phyloP scores from a whole-genome alignment of 495 filamentous ascomycete species.

The Letharia lupina region DNA sequence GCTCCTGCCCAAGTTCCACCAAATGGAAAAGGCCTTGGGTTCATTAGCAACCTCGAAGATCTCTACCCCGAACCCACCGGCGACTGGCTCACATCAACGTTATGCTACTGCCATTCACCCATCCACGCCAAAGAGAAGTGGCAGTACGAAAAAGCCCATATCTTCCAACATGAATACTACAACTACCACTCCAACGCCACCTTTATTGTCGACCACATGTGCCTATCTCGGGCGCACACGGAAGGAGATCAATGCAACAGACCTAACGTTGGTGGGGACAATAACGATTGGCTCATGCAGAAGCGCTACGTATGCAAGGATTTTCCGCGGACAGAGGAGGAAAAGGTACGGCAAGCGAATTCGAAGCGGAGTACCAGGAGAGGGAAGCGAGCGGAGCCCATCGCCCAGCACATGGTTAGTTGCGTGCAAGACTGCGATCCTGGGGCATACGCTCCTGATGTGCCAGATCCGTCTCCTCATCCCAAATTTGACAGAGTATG shows the following conservation, averaged over 20 bases:
- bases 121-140: neutral
- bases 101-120: neutral
- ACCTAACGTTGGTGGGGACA: neutral
- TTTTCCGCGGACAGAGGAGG: neutral
- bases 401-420: too few species aligned
- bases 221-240: neutral
- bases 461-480: neutral
- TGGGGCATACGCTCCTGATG: neutral
- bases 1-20: neutral
- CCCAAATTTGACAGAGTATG: neutral
- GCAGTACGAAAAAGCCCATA: neutral
- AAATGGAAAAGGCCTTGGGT: neutral
- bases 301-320: neutral
- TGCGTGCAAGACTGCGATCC: neutral
- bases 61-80: neutral
- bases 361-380: neutral
- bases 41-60: neutral
- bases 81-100: neutral
- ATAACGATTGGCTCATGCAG: neutral
- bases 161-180: conserved; percentile 2
- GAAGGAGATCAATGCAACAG: neutral
- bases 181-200: conserved; percentile 1
- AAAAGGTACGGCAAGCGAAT: neutral
- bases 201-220: neutral
- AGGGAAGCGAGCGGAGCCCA: neutral